Percentiles rank a stretch among this genome's conserved stretches.
Evolutionary conservation across 176 grass and related monocot genomes (phyloP).

Genomic region (Bromus sterilis): DNA sequence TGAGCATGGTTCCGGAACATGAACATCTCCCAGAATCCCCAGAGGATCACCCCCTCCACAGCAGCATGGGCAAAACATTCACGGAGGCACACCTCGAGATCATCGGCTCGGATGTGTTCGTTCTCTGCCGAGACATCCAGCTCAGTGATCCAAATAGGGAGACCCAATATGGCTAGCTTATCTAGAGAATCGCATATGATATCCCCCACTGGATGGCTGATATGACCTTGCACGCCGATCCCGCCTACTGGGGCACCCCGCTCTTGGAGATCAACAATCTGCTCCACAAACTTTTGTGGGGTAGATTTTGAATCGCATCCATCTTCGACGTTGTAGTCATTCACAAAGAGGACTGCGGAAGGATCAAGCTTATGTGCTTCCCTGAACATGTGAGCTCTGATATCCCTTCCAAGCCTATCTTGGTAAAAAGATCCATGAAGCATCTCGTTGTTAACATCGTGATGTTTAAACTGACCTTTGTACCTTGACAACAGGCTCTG

Average conservation of each 20-base stretch:
- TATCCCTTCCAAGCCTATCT: constrained; percentile 84
- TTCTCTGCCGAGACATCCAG: constrained; percentile 79
- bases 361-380: constrained; percentile 85
- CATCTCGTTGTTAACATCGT: constrained; percentile 99
- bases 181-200: constrained; percentile 88
- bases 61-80: constrained; percentile 79
- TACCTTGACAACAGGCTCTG: constrained; percentile 70
- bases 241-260: constrained; percentile 76
- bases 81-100: constrained; percentile 81
- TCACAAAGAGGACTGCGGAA: constrained; percentile 84
- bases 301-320: constrained; percentile 85
- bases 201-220: constrained; percentile 84
- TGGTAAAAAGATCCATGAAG: constrained; percentile 95
- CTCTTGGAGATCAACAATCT: constrained; percentile 83
- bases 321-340: constrained; percentile 96
- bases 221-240: constrained; percentile 90
- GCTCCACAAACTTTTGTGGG: constrained; percentile 72
- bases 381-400: constrained; percentile 91
- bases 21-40: constrained; percentile 96
- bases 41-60: constrained; percentile 73
- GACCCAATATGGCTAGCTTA: constrained; percentile 69
- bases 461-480: constrained; percentile 77
- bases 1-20: constrained; percentile 78
- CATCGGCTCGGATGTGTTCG: constrained; percentile 79
- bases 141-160: constrained; percentile 94